Evolutionary conservation across 1,284 basidiomycete genomes (phyloP), one percentile per base, ranked within the genome.

Genomic region (Coriolopsis trogii): DNA sequence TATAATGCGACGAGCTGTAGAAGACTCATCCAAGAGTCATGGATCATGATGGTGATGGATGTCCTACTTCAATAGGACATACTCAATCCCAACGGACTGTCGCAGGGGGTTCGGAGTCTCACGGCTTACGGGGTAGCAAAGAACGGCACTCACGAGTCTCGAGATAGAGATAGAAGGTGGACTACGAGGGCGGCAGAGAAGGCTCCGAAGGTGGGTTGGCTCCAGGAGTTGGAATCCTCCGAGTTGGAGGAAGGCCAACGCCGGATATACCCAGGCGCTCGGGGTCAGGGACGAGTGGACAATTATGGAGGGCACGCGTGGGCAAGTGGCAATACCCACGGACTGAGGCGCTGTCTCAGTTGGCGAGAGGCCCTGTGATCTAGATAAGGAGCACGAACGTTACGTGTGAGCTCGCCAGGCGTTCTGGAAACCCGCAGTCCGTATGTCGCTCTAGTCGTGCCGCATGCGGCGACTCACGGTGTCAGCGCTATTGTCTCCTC

Each of bases 1-100:
- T 53, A 53, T n/a, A n/a, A n/a, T n/a, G n/a, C 40, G 41, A 49
- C 39, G 49, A 29, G 21, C 12, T 30, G 26, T 18, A 34, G 25
- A 41, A n/a, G 8, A 42, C 37, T 46, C 37, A 21, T 15, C 25
- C 15, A 41, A 39, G 44, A 45, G 47, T 45, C 42, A 39, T 15
- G 53, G 41, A 59, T 59, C 57, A 59, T 59, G 57, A 59, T 59
- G 47, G 26, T 59, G 57, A 59, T 59, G 53, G 18, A 28, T n/a
- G n/a, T n/a, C n/a, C n/a, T n/a, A n/a, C n/a, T n/a, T n/a, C n/a
- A n/a, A n/a, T n/a, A n/a, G n/a, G n/a, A n/a, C n/a, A n/a, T n/a
- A n/a, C n/a, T n/a, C n/a, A n/a, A n/a, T n/a, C n/a, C n/a, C n/a
- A n/a, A n/a, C n/a, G n/a, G n/a, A n/a, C n/a, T n/a, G n/a, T n/a